phyloP scores from a whole-genome alignment of 345 rosid species.

The Theobroma cacao region DNA sequence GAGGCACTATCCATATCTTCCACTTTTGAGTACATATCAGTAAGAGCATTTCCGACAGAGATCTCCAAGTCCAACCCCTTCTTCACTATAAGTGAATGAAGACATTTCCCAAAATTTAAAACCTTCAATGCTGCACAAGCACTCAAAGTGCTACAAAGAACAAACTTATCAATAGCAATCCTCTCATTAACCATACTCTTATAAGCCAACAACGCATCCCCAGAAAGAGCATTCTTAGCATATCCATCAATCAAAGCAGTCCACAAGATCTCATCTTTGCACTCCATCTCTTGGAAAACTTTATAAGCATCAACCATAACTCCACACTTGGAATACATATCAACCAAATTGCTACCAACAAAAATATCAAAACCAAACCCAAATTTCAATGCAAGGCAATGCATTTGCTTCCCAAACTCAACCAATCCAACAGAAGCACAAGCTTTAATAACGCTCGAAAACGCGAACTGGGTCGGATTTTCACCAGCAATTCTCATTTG shows the following conservation, averaged over 20 bases:
- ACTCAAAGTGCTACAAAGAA: slow-evolving; percentile 22
- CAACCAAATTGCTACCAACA: slow-evolving; percentile 18
- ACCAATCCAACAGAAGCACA: slow-evolving; percentile 8
- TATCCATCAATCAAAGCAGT: slow-evolving; percentile 34
- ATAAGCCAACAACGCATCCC: slow-evolving; percentile 26
- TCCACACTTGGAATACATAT: slow-evolving; percentile 19
- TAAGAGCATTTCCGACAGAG: slow-evolving; percentile 34
- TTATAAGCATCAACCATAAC: slow-evolving; percentile 23
- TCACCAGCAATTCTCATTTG: slow-evolving; percentile 8
- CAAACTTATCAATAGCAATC: slow-evolving; percentile 19
- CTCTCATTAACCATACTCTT: slow-evolving; percentile 19
- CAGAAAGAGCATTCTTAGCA: slow-evolving; percentile 31
- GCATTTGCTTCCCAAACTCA: slow-evolving; percentile 10
- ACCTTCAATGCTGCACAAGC: slow-evolving; percentile 33
- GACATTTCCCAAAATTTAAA: slow-evolving; percentile 28
- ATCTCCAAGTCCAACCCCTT: slow-evolving; percentile 29
- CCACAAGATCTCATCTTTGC: slow-evolving; percentile 34
- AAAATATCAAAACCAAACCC: slow-evolving; percentile 12
- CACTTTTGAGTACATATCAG: slow-evolving; percentile 31
- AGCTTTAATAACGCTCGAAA: slow-evolving; percentile 19
- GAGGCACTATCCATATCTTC: slow-evolving; percentile 34
- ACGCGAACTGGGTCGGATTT: slow-evolving; percentile 14
- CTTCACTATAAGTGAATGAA: slow-evolving; percentile 26
- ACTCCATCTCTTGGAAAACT: slow-evolving; percentile 30
- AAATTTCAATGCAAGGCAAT: slow-evolving; percentile 11